phyloP scores from a whole-genome alignment of 2,329 filamentous ascomycete genomes.

The Cyclaneusma minus region DNA sequence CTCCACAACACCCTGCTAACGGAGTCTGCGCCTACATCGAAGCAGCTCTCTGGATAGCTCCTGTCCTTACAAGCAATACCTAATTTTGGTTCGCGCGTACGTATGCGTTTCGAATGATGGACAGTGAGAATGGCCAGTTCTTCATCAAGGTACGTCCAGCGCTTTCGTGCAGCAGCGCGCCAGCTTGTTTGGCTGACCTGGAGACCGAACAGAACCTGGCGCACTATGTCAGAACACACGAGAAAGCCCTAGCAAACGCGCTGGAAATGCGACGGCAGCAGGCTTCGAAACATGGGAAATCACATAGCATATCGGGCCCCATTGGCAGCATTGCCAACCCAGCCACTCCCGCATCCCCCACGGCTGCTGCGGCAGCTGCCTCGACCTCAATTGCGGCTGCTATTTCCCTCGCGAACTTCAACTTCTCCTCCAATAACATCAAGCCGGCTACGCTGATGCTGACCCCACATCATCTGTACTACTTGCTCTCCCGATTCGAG shows the following conservation, averaged over 20 bases:
- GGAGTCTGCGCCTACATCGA: too few relatives aligned
- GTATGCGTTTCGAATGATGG: conserved; percentile 35
- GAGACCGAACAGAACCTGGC: conserved; percentile 59
- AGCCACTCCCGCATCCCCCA: conserved; percentile 30
- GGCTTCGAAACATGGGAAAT: conserved; percentile 50
- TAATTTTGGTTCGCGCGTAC: too few relatives aligned
- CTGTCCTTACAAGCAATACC: too few relatives aligned
- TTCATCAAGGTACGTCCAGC: conserved; percentile 60
- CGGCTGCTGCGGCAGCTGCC: conserved; percentile 40
- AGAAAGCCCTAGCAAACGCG: conserved; percentile 92
- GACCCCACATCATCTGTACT: conserved; percentile 93
- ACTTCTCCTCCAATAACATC: conserved; percentile 67
- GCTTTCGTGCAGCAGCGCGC: conserved; percentile 1
- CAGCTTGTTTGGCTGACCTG: background rate
- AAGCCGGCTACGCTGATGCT: conserved; percentile 86
- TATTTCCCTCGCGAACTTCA: conserved; percentile 72
- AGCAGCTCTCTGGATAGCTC: too few relatives aligned
- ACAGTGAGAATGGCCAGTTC: conserved; percentile 74
- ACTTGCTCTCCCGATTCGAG: conserved; percentile 87
- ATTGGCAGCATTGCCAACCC: conserved; percentile 24
- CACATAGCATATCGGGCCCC: conserved; percentile 46
- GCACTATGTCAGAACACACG: conserved; percentile 90
- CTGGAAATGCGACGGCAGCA: conserved; percentile 69
- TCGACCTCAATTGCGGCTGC: conserved; percentile 66
- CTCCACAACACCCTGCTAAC: too few relatives aligned